These are phyloP conservation scores for Psilocybe azurescens DNA, from an alignment of 768 basidiomycete species.

Conservation along the genomic window DNA sequence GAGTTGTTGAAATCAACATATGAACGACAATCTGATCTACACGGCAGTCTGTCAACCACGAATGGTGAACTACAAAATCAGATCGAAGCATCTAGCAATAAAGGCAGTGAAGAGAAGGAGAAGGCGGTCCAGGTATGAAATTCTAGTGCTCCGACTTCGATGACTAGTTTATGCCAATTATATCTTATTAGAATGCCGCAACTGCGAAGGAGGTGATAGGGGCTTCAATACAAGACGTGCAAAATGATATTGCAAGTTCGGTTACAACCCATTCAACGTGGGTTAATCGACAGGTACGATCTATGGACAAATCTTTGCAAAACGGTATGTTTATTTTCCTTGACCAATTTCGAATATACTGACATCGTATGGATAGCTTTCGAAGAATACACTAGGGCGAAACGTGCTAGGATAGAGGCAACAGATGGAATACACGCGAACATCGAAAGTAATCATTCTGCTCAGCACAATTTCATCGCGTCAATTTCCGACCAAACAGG, in stretches of 20 bases:
- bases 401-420: constrained; percentile 70
- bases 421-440: constrained; percentile 54
- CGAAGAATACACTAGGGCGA: constrained; percentile 64
- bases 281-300: constrained; percentile 52
- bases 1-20: constrained; percentile 52
- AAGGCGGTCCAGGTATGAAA: constrained; percentile 61
- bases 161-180: neutral
- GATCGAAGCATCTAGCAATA: constrained; percentile 50
- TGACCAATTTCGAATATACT: neutral
- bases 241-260: constrained; percentile 49
- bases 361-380: constrained; percentile 46
- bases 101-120: constrained; percentile 61
- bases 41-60: constrained; percentile 45
- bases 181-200: constrained; percentile 42
- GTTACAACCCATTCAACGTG: constrained; percentile 55
- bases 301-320: constrained; percentile 28
- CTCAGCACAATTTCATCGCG: constrained; percentile 53
- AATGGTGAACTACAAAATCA: constrained; percentile 44
- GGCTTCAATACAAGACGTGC: constrained; percentile 49
- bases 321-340: constrained; percentile 21
- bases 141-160: neutral
- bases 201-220: constrained; percentile 45
- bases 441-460: constrained; percentile 55
- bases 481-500: constrained; percentile 56
- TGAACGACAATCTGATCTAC: constrained; percentile 51